phyloP scores from a whole-genome alignment of 2,329 filamentous ascomycete species.

The Colletotrichum sp. region DNA sequence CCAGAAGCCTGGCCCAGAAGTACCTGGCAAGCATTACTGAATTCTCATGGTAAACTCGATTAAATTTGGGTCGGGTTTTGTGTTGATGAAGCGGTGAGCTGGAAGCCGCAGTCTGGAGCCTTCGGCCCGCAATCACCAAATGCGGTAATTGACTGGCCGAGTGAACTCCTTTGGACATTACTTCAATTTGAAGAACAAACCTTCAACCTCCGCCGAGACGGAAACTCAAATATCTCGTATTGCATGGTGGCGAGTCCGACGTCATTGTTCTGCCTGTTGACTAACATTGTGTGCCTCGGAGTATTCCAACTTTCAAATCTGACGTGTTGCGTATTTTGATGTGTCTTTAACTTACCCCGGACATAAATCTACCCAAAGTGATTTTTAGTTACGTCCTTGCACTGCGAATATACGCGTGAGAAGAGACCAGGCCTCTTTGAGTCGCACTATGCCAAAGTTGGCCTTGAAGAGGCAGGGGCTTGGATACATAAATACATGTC shows the following conservation, averaged over 20 bases:
- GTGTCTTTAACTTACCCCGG: neutral
- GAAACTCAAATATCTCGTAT: neutral
- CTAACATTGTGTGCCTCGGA: neutral
- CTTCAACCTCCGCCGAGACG: neutral
- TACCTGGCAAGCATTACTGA: neutral
- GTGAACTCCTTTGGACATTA: neutral
- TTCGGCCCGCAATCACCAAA: neutral
- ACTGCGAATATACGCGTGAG: neutral
- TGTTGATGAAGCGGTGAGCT: neutral
- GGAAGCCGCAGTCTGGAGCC: neutral
- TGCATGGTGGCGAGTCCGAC: neutral
- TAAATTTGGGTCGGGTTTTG: neutral
- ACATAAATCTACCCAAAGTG: neutral
- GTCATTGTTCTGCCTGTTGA: neutral
- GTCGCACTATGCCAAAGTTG: neutral
- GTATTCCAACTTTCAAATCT: neutral
- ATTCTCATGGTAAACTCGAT: neutral
- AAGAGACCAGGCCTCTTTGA: neutral
- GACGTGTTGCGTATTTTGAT: neutral
- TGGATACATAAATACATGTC: too few relatives aligned
- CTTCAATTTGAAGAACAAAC: neutral
- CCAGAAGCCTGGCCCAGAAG: neutral
- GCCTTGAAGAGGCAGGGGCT: too few relatives aligned
- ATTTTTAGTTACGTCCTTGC: neutral
- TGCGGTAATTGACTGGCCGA: neutral